Conservation (phyloP, 768 basidiomycete genomes). For the Boletus patriciae region DNA sequence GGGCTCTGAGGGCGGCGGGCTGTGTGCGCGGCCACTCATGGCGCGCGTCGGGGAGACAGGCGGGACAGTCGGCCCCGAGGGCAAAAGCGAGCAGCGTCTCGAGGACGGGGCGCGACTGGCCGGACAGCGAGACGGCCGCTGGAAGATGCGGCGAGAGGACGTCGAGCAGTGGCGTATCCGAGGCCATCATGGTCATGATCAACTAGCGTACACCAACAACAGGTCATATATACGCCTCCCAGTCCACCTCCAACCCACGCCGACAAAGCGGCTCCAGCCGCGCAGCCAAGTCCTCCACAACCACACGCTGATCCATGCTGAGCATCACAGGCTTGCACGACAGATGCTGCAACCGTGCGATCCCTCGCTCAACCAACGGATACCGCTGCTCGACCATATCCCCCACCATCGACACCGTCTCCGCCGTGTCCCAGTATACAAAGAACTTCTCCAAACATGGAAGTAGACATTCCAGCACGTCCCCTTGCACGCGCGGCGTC, state of each 20-base stretch:
- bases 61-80: slow-evolving; percentile 29
- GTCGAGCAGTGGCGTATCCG: slow-evolving; percentile 29
- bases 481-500: slow-evolving; percentile 20
- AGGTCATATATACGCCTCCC: slow-evolving; percentile 21
- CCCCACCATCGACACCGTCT: slow-evolving; percentile 6
- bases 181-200: slow-evolving; percentile 8
- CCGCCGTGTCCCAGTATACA: slow-evolving; percentile 27
- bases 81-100: slow-evolving; percentile 33
- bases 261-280: slow-evolving; percentile 22
- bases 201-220: not conserved
- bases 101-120: slow-evolving; percentile 5
- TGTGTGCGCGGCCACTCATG: slow-evolving; percentile 28
- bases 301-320: slow-evolving; percentile 1
- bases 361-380: slow-evolving; percentile 8
- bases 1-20: slow-evolving; percentile 21
- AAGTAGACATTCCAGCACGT: slow-evolving; percentile 16
- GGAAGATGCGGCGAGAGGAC: slow-evolving; percentile 23
- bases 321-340: slow-evolving; percentile 25
- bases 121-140: slow-evolving; percentile 1
- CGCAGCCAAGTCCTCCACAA: slow-evolving; percentile 19
- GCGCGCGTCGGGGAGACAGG: slow-evolving; percentile 9
- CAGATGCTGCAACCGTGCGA: slow-evolving; percentile 15
- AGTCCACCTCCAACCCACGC: slow-evolving; percentile 19
- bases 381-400: slow-evolving; percentile 20
- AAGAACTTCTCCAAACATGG: slow-evolving; percentile 18